Evolutionary conservation across 176 grass and related monocot genomes (phyloP), one percentile per base, ranked within the genome.

Genomic region (Carex littledalei): DNA sequence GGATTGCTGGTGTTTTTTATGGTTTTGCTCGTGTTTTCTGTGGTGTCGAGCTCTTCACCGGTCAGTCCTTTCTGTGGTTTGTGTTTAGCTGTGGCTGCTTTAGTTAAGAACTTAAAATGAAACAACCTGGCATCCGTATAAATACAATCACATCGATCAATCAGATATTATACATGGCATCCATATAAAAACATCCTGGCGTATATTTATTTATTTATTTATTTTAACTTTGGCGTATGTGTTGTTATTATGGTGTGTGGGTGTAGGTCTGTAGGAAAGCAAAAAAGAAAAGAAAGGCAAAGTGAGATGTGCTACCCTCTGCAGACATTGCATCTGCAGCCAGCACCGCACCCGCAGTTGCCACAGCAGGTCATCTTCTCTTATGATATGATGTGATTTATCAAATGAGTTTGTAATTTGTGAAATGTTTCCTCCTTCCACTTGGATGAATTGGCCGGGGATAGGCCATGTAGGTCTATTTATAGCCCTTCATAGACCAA

Each of bases 311-410:
- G 24, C 26, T 94, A 93, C 92, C 93, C 91, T 79, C 70, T n/a
- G 63, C 96, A 98, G 3, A 34, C 32, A 34, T 90, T 88, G 87
- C 95, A 98, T 50, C 58, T 3, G 93, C 95, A 98, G 85, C 53
- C 59, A 26, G 86, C 22, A 67, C 91, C 96, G 81, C 96, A 95
- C 4, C 89, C 90, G 82, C 95, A 98, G 34, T 86, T 95, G 18
- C 93, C 95, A 16, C 71, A 24, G 86, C 95, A 94, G 93, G 92
- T 94, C 90, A 92, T 92, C 7, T 71, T 87, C 64, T 29, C n/a
- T 52, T 12, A 11, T 64, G 58, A 43, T 18, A 57, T 78, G 71
- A 60, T 73, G 34, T 64, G 58, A 54, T 49, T 54, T 15, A 53
- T 43, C 24, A 67, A n/a, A 53, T 47, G 11, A 76, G 10, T 55